These are phyloP conservation scores for Colletotrichum melonis DNA, from an alignment of 2,329 filamentous ascomycete genomes.

Conservation along the genomic window DNA sequence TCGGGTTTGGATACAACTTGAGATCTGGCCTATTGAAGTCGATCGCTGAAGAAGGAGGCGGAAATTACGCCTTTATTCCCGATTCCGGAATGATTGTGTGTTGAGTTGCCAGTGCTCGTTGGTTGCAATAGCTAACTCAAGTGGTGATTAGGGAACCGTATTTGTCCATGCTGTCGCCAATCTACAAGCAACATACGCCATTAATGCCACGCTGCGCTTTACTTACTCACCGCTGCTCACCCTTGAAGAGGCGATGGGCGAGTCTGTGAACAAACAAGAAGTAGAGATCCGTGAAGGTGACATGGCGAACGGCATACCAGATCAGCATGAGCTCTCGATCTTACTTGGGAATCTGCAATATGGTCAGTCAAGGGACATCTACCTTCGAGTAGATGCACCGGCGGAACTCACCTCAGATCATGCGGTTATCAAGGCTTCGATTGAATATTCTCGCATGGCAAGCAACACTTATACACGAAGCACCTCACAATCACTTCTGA, in stretches of 20 bases:
- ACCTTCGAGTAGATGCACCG: conserved; percentile 50
- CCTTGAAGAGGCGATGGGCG: conserved; percentile 53
- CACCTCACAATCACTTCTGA: conserved; percentile 36
- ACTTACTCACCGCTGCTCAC: conserved; percentile 49
- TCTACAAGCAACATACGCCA: conserved; percentile 68
- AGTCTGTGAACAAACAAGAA: conserved; percentile 49
- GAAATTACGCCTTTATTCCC: conserved; percentile 71
- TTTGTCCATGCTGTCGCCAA: conserved; percentile 73
- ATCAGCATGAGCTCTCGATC: conserved; percentile 47
- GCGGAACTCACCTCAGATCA: conserved; percentile 1
- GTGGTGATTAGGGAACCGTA: conserved; percentile 59
- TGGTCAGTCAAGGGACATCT: conserved; percentile 69
- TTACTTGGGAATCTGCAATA: conserved; percentile 66
- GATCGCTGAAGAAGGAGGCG: conserved; percentile 67
- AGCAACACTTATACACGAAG: conserved; percentile 16
- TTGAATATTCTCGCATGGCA: conserved; percentile 39
- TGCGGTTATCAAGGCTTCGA: conserved; percentile 28
- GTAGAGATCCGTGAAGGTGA: conserved; percentile 37
- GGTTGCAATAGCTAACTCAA: conserved; percentile 11
- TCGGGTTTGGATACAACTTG: conserved; percentile 64
- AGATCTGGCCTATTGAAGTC: conserved; percentile 67
- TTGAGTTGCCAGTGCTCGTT: background rate
- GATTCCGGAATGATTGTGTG: conserved; percentile 70
- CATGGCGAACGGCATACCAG: conserved; percentile 7
- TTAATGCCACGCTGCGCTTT: conserved; percentile 55